Evolutionary conservation across 495 filamentous ascomycete species (phyloP), one percentile per base, ranked within the genome.

Genomic region (Alectoria sarmentosa): DNA sequence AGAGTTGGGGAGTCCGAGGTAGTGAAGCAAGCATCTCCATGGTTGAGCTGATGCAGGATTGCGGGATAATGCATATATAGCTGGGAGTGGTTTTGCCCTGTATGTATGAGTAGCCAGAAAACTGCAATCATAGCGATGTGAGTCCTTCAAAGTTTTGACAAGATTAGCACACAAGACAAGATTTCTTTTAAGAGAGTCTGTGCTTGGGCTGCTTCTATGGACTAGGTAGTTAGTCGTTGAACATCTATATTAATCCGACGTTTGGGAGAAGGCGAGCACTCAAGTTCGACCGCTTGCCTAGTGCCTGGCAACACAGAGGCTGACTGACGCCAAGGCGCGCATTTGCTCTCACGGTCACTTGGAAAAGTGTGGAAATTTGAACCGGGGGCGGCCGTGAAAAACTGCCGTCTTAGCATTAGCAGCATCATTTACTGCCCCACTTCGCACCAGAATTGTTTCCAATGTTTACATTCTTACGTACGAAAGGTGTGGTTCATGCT

Each of bases 321-420:
- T 26, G n/a, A 11, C 23, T 30, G 28, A 26, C 49, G 49, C 49
- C 28, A 54, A 30, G 23, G 14, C 26, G 49, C 6, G 26, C 14
- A 30, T 54, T 54, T 30, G 49, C 14, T 54, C 23, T 26, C 23
- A 13, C 17, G 4, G 4, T 32, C 23, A n/a, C n/a, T n/a, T n/a
- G n/a, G n/a, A n/a, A n/a, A 0, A 34, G 2, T 10, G 0, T 34
- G 30, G 52, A 55, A 55, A 34, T 1, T 55, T 5, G 30, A 55
- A 34, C 28, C 52, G 52, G 34, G 34, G 52, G 30, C 48, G 4
- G 52, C 52, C 52, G 52, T 55, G 52, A 55, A 55, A 55, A 55
- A 55, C 2, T 55, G 28, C 52, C 52, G 34, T 55, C 8, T 34
- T 34, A 15, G 52, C 52, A 21, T 15, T 55, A 21, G 34, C 36